These are phyloP conservation scores for Croton laevigatus DNA, from an alignment of 441 rosid species.

Conservation along the genomic window DNA sequence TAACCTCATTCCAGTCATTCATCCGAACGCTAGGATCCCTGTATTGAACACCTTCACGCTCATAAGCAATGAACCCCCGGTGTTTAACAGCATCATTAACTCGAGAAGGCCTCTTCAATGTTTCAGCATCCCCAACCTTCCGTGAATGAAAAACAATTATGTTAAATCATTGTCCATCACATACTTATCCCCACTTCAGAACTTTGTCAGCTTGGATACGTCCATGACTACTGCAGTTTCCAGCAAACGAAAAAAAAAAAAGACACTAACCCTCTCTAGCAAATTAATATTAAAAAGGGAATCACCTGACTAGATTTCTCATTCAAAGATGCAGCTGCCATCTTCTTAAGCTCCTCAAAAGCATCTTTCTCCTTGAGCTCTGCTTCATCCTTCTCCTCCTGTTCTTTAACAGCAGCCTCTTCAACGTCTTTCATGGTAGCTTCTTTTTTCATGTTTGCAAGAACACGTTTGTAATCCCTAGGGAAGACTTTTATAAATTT, in stretches of 20 bases:
- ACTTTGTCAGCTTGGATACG: background rate
- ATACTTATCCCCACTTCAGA: background rate
- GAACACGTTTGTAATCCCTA: conserved; percentile 92
- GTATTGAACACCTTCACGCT: conserved; percentile 90
- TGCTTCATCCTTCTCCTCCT: conserved; percentile 55
- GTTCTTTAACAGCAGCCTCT: conserved; percentile 47
- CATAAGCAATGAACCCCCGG: conserved; percentile 88
- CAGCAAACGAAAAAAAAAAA: too few species aligned
- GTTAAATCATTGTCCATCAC: conserved; percentile 6
- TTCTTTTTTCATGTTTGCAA: conserved; percentile 68
- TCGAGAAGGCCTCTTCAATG: conserved; percentile 58
- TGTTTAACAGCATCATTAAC: conserved; percentile 73
- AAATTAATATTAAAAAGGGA: background rate
- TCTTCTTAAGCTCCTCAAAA: conserved; percentile 86
- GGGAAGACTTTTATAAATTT: conserved; percentile 96
- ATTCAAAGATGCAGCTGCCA: conserved; percentile 64
- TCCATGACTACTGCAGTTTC: background rate
- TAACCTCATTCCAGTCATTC: conserved; percentile 96
- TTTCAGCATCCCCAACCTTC: conserved; percentile 42
- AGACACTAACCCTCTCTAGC: background rate
- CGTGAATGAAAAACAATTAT: conserved; percentile 23
- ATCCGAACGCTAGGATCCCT: conserved; percentile 89
- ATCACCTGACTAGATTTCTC: conserved; percentile 46
- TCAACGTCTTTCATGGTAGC: conserved; percentile 42
- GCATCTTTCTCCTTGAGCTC: conserved; percentile 68